Percentiles rank a stretch among this genome's conserved stretches.
Conservation (phyloP, 129 eudicot genomes). For the Flaveria brownii region DNA sequence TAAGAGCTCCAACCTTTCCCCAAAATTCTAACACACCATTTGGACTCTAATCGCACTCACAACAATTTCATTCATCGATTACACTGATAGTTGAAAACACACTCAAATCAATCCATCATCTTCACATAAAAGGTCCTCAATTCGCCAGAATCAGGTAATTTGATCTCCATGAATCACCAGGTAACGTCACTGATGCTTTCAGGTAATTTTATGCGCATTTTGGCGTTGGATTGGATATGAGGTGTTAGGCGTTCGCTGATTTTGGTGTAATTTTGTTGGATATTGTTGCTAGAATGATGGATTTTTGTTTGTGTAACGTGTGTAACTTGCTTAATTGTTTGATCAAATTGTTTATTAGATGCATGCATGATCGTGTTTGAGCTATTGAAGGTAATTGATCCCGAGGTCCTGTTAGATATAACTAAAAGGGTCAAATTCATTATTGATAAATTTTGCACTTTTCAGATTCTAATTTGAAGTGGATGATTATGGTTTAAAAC, state of each 20-base stretch:
- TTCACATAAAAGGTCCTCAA: constrained; percentile 13
- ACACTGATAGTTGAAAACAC: constrained; percentile 9
- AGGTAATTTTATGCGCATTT: constrained; percentile 10
- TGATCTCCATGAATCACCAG: too few species aligned
- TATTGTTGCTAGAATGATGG: constrained; percentile 2
- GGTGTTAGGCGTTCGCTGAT: background rate
- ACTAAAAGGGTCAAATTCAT: background rate
- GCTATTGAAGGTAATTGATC: background rate
- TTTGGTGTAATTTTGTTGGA: too few species aligned
- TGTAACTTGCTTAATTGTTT: background rate
- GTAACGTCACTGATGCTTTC: too few species aligned
- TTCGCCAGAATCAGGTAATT: constrained; percentile 7
- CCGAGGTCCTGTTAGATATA: background rate
- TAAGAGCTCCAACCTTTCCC: constrained; percentile 15
- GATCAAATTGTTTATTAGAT: background rate
- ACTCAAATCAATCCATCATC: background rate
- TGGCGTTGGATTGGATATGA: background rate
- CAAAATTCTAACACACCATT: constrained; percentile 1
- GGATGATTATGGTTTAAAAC: background rate
- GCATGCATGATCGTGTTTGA: background rate
- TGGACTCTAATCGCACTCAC: constrained; percentile 40
- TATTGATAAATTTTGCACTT: background rate
- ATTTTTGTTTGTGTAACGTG: background rate
- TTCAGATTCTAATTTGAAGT: background rate
- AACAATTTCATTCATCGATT: constrained; percentile 36